Conservation (phyloP, 2,329 filamentous ascomycete species). For the Fusarium irregulare region DNA sequence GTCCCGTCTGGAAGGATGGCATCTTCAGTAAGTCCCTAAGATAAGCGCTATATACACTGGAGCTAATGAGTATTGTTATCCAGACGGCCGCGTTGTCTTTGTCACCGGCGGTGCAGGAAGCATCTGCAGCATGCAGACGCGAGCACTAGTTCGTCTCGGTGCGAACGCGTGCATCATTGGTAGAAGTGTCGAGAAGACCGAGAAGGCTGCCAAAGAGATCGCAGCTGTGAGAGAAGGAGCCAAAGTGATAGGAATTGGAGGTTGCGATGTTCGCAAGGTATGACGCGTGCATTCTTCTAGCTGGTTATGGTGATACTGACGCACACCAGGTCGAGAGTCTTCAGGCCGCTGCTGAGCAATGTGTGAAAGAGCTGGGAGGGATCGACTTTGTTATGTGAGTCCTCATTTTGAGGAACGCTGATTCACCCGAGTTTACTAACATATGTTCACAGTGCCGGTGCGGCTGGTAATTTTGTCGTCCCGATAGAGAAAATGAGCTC, state of each 20-base stretch:
- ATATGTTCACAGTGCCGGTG: constrained; percentile 75
- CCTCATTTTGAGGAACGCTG: constrained; percentile 2
- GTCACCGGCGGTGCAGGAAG: constrained; percentile 94
- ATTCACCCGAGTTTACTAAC: not conserved
- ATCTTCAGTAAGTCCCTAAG: constrained; percentile 76
- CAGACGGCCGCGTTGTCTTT: constrained; percentile 89
- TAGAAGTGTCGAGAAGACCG: constrained; percentile 88
- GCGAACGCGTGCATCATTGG: constrained; percentile 95
- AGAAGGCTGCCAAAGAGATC: constrained; percentile 82
- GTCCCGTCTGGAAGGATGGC: constrained; percentile 85
- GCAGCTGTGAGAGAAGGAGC: constrained; percentile 80
- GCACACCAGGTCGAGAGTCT: constrained; percentile 47
- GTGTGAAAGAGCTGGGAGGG: constrained; percentile 82
- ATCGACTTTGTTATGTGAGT: constrained; percentile 93
- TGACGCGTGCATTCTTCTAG: not conserved
- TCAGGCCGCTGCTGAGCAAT: constrained; percentile 78
- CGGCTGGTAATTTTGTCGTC: constrained; percentile 94
- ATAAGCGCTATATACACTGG: not conserved
- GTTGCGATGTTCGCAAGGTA: constrained; percentile 80
- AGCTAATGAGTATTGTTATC: constrained; percentile 7
- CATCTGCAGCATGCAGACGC: constrained; percentile 94
- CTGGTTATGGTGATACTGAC: constrained; percentile 1
- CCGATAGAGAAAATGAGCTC: constrained; percentile 82
- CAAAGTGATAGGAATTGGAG: constrained; percentile 87
- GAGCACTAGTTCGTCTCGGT: constrained; percentile 89